Percentiles rank a stretch among this genome's conserved stretches.
Evolutionary conservation across 139 green algal species (phyloP).

Genomic region (Coelastrella sp.): DNA sequence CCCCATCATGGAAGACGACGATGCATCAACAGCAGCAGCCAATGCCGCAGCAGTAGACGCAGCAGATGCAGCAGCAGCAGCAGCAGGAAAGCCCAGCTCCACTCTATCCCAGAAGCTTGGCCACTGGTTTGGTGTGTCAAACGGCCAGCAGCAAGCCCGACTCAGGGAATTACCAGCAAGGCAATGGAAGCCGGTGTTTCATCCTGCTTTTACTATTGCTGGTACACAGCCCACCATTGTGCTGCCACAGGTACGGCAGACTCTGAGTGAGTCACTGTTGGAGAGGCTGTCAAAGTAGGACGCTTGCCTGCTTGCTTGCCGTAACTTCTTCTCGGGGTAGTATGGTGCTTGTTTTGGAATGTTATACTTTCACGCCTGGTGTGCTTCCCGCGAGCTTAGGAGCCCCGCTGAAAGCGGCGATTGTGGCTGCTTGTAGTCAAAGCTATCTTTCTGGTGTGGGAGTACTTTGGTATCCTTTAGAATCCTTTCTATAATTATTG

Average conservation of each 20-base stretch:
- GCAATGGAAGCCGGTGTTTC: constrained; percentile 52
- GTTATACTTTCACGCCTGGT: no score
- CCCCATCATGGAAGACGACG: constrained; percentile 13
- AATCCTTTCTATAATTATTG: no score
- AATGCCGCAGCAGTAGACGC: constrained; percentile 9
- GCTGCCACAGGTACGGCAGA: constrained; percentile 53
- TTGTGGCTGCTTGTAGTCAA: no score
- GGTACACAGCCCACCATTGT: constrained; percentile 58
- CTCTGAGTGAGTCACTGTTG: no score
- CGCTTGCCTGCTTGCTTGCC: no score
- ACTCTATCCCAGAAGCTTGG: constrained; percentile 5
- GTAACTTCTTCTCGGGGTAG: no score
- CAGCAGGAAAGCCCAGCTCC: neutral
- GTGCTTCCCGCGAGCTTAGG: no score
- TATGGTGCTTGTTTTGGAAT: no score
- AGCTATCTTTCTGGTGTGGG: no score
- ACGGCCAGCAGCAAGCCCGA: neutral
- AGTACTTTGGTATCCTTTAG: no score
- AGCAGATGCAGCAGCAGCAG: constrained; percentile 32
- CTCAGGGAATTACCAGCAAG: neutral
- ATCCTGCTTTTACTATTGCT: constrained; percentile 54
- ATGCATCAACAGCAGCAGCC: constrained; percentile 26
- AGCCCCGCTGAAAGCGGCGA: no score
- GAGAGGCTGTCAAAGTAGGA: no score
- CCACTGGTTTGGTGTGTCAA: neutral